Base-by-base conservation (phyloP, 495 filamentous ascomycete species). In the Saxophila tyrrhenica region DNA sequence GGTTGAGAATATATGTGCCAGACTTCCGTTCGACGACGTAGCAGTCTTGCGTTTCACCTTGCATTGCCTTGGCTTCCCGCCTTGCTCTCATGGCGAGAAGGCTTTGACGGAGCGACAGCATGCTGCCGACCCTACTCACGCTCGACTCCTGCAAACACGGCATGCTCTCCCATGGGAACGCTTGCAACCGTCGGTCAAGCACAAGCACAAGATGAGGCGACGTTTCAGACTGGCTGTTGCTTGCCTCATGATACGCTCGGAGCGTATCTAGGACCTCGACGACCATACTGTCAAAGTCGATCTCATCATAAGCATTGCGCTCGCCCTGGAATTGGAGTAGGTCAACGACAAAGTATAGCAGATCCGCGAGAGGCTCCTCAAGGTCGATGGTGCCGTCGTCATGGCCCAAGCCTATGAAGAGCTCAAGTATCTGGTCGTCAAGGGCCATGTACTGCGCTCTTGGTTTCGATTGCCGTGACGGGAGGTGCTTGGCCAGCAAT, bases 321-420 rank as follows among this genome's bases (percentile, higher is more conserved):
- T 98, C 92, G 1, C 92, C 92, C 58, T 94, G 86, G 69, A 97
- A 98, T 68, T 97, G 94, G 24, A 97, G 72, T 48, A 97, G 90
- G 65, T 98, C 92, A 3, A 97, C 82, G 9, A 97, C 87, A 62
- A 96, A 97, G 67, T 95, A 95, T 0, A 98, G 76, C 46, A 98
- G 70, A 65, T 98, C 92, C 60, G 81, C 86, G 41, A 98, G 65
- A 0, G 82, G 79, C 58, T 97, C 92, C 50, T 94, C 89, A 1
- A 90, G 73, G 54, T 94, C 90, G 47, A 66, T 62, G 2, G 79
- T 78, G 0, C 81, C 77, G 3, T 73, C 71, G 2, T 88, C 78
- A 62, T 87, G 79, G 13, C 88, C 86, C 9, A 97, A 74, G 0
- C 87, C 88, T 55, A 94, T 77, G 58, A 97, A 97, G 16, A 98